A percentile compares a stretch with the other conserved stretches of the same genome.
These are phyloP conservation scores for Syzygium grande DNA, from an alignment of 345 rosid genomes.

Conservation along the genomic window DNA sequence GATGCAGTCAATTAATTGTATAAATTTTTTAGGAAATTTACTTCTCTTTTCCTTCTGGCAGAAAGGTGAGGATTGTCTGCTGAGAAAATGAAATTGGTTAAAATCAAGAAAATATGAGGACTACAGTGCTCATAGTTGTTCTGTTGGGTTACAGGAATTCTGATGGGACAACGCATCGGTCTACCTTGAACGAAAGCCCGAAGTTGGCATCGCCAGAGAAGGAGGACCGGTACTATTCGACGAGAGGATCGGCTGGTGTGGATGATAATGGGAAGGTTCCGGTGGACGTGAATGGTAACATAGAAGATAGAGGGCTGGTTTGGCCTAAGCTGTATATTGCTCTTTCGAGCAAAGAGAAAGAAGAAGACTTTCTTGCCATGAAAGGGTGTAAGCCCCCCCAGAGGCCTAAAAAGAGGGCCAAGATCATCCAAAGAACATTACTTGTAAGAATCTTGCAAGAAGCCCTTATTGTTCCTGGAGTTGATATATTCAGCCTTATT, in stretches of 20 bases:
- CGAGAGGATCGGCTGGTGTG: conserved; percentile 42
- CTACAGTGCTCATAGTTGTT: neutral
- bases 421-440: conserved; percentile 54
- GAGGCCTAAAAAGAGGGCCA: conserved; percentile 73
- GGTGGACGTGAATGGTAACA: conserved; percentile 39
- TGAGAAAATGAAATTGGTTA: neutral
- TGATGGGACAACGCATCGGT: conserved; percentile 30
- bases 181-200: conserved; percentile 18
- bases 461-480: neutral
- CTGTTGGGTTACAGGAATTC: conserved; percentile 32
- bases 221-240: conserved; percentile 55
- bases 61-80: neutral
- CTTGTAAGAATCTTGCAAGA: conserved; percentile 30
- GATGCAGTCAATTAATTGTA: neutral
- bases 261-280: conserved; percentile 11
- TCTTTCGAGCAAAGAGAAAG: conserved; percentile 71
- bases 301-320: conserved; percentile 29
- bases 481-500: neutral
- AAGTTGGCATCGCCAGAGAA: conserved; percentile 46
- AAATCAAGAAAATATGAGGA: neutral
- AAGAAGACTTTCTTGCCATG: conserved; percentile 74
- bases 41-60: neutral
- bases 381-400: conserved; percentile 76
- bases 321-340: conserved; percentile 59
- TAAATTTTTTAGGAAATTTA: neutral